phyloP scores from a whole-genome alignment of 495 filamentous ascomycete genomes.

The Aspergillus haitiensis region DNA sequence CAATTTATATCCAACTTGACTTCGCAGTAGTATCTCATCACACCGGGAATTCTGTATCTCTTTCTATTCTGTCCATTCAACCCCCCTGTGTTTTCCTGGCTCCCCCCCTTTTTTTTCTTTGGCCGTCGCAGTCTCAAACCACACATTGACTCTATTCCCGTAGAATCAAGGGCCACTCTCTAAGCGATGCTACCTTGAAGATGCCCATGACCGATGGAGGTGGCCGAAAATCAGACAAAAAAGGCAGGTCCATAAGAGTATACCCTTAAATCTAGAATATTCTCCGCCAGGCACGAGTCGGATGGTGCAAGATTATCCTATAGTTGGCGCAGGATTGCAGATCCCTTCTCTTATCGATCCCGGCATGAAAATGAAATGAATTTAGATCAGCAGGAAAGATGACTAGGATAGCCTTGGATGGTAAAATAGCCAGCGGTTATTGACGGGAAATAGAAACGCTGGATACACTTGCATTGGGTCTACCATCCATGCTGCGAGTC shows the following conservation, averaged over 20 bases:
- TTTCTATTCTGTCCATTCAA: too few relatives aligned
- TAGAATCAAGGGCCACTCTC: not conserved
- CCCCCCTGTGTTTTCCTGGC: too few relatives aligned
- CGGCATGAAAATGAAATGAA: not conserved
- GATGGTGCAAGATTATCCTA: not conserved
- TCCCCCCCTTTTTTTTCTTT: not conserved
- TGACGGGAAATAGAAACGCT: too few relatives aligned
- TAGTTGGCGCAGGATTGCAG: not conserved
- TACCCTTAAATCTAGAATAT: not conserved
- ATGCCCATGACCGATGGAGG: not conserved
- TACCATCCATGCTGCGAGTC: too few relatives aligned
- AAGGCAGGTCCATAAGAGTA: not conserved
- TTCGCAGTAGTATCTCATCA: too few relatives aligned
- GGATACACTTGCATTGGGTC: too few relatives aligned
- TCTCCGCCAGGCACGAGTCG: not conserved
- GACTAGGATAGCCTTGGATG: not conserved
- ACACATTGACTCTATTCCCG: not conserved
- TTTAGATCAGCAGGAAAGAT: not conserved
- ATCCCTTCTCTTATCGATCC: not conserved
- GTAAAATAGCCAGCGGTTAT: too few relatives aligned
- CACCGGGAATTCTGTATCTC: too few relatives aligned
- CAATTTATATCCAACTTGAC: not conserved
- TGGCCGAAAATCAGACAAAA: not conserved
- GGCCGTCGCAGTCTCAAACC: not conserved
- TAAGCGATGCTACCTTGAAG: not conserved